phyloP scores from a whole-genome alignment of 805 yeast genomes.

The Teunomyces cretensis region DNA sequence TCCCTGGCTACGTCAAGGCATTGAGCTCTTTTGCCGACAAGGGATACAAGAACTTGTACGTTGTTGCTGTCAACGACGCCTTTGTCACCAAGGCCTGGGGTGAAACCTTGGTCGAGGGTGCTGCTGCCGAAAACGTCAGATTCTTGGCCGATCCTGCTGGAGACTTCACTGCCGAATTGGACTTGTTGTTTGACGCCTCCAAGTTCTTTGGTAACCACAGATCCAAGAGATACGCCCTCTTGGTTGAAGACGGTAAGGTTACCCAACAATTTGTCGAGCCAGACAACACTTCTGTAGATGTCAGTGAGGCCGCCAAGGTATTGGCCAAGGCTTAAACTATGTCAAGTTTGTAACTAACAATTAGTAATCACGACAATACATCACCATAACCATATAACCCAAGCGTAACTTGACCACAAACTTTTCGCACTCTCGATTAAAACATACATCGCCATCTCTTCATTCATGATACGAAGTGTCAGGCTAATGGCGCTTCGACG shows the following conservation, averaged over 20 bases:
- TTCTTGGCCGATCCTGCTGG: constrained; percentile 82
- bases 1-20: constrained; percentile 68
- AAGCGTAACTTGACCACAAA: too few relatives aligned
- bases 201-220: constrained; percentile 75
- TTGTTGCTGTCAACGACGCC: constrained; percentile 82
- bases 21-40: constrained; percentile 54
- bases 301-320: constrained; percentile 48
- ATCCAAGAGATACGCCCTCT: constrained; percentile 71
- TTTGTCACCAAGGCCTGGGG: constrained; percentile 86
- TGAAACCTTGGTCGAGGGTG: constrained; percentile 27
- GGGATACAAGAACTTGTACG: constrained; percentile 63
- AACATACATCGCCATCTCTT: background rate
- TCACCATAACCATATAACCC: too few relatives aligned
- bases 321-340: constrained; percentile 22
- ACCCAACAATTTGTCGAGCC: constrained; percentile 71
- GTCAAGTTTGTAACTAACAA: too few relatives aligned
- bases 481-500: background rate
- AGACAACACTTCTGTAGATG: constrained; percentile 70
- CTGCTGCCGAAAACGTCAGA: constrained; percentile 37
- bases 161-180: constrained; percentile 65
- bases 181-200: constrained; percentile 71
- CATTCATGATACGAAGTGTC: background rate
- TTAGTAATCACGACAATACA: too few relatives aligned
- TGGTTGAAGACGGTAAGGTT: constrained; percentile 76
- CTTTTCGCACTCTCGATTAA: too few relatives aligned